A percentile compares a stretch with the other conserved stretches of the same genome.
phyloP scores from a whole-genome alignment of 495 filamentous ascomycete species.

The Parmelia sp. region DNA sequence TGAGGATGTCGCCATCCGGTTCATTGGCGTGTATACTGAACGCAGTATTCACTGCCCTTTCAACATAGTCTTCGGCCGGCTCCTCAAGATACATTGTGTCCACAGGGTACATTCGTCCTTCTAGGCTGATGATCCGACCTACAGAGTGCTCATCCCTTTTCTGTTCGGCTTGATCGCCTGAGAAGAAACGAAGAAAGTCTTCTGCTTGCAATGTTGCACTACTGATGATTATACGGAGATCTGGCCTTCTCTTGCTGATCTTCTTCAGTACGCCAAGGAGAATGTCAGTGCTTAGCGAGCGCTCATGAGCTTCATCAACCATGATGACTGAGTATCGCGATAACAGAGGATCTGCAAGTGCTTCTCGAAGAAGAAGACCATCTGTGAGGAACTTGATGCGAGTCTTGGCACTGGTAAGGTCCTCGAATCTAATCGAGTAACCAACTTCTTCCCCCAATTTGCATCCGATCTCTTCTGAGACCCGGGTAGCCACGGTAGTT shows the following conservation, averaged over 20 bases:
- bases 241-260: slow-evolving; percentile 72
- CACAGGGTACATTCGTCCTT: slow-evolving; percentile 88
- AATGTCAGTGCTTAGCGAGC: slow-evolving; percentile 89
- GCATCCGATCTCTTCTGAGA: slow-evolving; percentile 89
- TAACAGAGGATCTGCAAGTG: slow-evolving; percentile 84
- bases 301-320: slow-evolving; percentile 97
- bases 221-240: slow-evolving; percentile 84
- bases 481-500: slow-evolving; percentile 90
- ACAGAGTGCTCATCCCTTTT: slow-evolving; percentile 30
- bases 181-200: slow-evolving; percentile 79
- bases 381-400: slow-evolving; percentile 96
- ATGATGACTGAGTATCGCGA: slow-evolving; percentile 95
- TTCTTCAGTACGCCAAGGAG: slow-evolving; percentile 94
- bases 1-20: slow-evolving; percentile 76
- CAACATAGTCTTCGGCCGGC: slow-evolving; percentile 82
- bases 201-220: slow-evolving; percentile 93
- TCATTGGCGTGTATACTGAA: slow-evolving; percentile 92
- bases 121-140: slow-evolving; percentile 77
- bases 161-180: slow-evolving; percentile 35
- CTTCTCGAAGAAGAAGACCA: slow-evolving; percentile 89
- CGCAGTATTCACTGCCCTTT: slow-evolving; percentile 78
- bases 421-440: slow-evolving; percentile 92
- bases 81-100: slow-evolving; percentile 79
- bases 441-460: slow-evolving; percentile 90
- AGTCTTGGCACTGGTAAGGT: slow-evolving; percentile 81